Base-by-base conservation (phyloP, 305 asterid species). In the Solanum aculeatissimum region DNA sequence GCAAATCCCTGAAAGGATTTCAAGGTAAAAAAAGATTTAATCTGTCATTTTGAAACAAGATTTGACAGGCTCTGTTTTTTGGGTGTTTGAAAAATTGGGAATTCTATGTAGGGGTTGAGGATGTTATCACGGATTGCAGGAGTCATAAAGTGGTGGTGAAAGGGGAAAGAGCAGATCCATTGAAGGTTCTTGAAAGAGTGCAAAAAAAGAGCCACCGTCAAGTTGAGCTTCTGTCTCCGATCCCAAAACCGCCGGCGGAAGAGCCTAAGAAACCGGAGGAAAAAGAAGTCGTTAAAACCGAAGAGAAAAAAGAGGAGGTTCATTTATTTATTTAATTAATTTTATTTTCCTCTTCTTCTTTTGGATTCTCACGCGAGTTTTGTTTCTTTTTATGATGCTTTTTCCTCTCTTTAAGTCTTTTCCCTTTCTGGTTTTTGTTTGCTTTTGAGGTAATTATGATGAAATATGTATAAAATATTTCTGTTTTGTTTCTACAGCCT, bases 81-180 rank as follows among this genome's bases (percentile, higher is more conserved):
- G 7, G 23, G 12, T 29, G n/a, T 66, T 65, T 65, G 71, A 65
- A 65, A 15, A 29, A 25, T 63, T 63, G 3, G 11, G 6, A 15
- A 14, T 14, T 47, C 14, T 29, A n/a, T 43, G 51, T 62, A 97
- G 99, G 99, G 8, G 99, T 97, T 7, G 98, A 95, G 69, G 94
- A 92, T 18, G 99, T 97, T 77, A 83, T 72, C 25, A 95, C 99
- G 7, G 98, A 97, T 84, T 90, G 95, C 82, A 93, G 58, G 89
- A 85, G 92, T 15, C 93, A 94, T 77, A 93, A 92, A 88, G 99
- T 97, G 84, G 90, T 95, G 74, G 98, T 97, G 87, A 97, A 92
- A 85, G 99, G 99, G 2, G 98, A 95, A 68, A 97, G 94, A 68
- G 98, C 99, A 86, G 98, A 97, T 91, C 99, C 99, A 14, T 45